phyloP scores from a whole-genome alignment of 495 filamentous ascomycete species.

The Aspergillus taichungensis region DNA sequence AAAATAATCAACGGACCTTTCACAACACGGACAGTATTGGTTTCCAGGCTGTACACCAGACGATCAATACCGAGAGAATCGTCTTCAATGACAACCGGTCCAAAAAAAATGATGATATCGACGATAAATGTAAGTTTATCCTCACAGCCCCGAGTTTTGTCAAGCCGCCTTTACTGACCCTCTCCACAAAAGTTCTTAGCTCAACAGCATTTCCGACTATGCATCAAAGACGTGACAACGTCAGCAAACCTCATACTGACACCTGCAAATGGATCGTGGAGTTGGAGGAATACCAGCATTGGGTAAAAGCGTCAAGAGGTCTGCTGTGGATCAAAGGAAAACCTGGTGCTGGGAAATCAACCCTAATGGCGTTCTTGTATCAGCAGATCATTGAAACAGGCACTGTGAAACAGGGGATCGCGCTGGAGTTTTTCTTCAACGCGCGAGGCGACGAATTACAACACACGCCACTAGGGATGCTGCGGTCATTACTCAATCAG shows the following conservation, averaged over 20 bases:
- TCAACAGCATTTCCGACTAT: conserved; percentile 12
- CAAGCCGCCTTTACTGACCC: too few relatives aligned
- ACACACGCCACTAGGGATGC: conserved; percentile 10
- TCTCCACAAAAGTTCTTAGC: not conserved
- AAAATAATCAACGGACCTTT: too few relatives aligned
- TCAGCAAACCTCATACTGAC: conserved; percentile 16
- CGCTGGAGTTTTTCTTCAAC: conserved; percentile 13
- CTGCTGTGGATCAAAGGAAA: conserved; percentile 44
- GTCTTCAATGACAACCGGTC: too few relatives aligned
- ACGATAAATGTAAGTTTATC: too few relatives aligned
- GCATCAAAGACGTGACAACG: conserved; percentile 6
- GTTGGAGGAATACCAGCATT: conserved; percentile 22
- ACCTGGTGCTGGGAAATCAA: conserved; percentile 42
- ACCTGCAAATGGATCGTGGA: conserved; percentile 32
- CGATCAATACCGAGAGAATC: too few relatives aligned
- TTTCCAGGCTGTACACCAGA: too few relatives aligned
- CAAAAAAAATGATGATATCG: too few relatives aligned
- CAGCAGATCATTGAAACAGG: conserved; percentile 1
- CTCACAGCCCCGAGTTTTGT: too few relatives aligned
- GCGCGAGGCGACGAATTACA: conserved; percentile 10
- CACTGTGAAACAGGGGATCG: not conserved
- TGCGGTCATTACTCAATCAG: conserved; percentile 10
- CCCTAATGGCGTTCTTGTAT: conserved; percentile 23
- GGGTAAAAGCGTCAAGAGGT: conserved; percentile 16
- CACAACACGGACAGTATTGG: too few relatives aligned